phyloP scores from a whole-genome alignment of 371 early-diverging fungal species.

The Fennellomyces sp. region DNA sequence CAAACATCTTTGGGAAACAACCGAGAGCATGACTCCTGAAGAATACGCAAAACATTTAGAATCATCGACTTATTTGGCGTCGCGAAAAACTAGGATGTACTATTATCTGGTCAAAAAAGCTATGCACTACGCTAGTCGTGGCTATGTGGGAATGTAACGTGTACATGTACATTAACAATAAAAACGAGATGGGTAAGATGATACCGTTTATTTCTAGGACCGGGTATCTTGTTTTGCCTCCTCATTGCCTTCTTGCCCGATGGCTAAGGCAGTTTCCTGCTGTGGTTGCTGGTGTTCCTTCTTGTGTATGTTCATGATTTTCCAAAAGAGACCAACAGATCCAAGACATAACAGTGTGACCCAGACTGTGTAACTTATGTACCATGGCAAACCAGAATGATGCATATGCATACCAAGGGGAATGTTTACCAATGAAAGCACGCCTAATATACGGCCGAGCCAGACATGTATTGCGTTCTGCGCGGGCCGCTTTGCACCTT shows the following conservation, averaged over 20 bases:
- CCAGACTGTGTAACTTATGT: conserved; percentile 29
- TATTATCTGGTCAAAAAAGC: conserved; percentile 18
- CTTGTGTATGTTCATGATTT: neutral
- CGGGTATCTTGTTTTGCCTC: too few relatives aligned
- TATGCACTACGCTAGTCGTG: conserved; percentile 18
- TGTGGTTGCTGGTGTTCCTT: neutral
- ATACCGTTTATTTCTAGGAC: too few relatives aligned
- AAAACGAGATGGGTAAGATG: neutral
- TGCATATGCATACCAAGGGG: conserved; percentile 37
- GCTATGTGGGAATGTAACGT: conserved; percentile 23
- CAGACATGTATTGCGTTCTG: conserved; percentile 36
- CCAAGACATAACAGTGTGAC: neutral
- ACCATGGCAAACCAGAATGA: conserved; percentile 9
- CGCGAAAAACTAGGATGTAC: conserved; percentile 19
- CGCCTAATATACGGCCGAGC: conserved; percentile 27
- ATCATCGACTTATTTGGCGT: conserved; percentile 23
- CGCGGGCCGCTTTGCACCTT: conserved; percentile 25
- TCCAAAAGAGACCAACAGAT: conserved; percentile 23
- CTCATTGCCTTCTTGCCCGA: neutral
- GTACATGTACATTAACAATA: neutral
- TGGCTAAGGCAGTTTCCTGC: neutral
- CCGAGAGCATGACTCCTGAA: conserved; percentile 13
- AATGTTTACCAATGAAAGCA: conserved; percentile 31
- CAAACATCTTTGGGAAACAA: conserved; percentile 29
- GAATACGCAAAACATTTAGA: conserved; percentile 19